phyloP scores from a whole-genome alignment of 208 protist genomes.

The Eutreptiella sp. region DNA sequence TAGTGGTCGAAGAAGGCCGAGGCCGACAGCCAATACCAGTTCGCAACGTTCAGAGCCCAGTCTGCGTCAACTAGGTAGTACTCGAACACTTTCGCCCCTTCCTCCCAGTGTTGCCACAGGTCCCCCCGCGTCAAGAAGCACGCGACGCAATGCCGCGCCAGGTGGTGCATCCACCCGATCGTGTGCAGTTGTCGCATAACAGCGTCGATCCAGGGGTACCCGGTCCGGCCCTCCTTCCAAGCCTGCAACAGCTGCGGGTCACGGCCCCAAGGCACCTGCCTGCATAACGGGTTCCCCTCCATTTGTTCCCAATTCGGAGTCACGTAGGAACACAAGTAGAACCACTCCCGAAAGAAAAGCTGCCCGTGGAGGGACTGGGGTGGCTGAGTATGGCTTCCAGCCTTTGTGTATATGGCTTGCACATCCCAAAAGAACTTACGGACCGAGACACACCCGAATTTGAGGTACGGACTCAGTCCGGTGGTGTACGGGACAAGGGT shows the following conservation, averaged over 20 bases:
- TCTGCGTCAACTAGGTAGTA: slow-evolving; percentile 12
- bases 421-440: too few species aligned
- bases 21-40: slow-evolving; percentile 27
- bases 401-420: too few species aligned
- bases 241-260: too few species aligned
- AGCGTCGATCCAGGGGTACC: slow-evolving; percentile 27
- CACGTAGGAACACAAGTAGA: too few species aligned
- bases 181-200: slow-evolving; percentile 3
- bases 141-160: slow-evolving; percentile 24
- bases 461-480: too few species aligned
- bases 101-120: slow-evolving; percentile 23
- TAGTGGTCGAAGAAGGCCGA: slow-evolving; percentile 30
- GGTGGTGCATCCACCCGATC: slow-evolving; percentile 30
- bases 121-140: slow-evolving; percentile 34
- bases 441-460: too few species aligned
- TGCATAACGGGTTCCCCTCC: slow-evolving; percentile 23
- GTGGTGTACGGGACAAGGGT: too few species aligned
- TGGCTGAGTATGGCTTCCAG: too few species aligned
- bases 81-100: slow-evolving; percentile 10
- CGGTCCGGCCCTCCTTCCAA: slow-evolving; percentile 13
- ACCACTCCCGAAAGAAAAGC: too few species aligned
- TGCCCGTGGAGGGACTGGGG: too few species aligned
- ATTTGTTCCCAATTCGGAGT: slow-evolving; percentile 15
- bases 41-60: slow-evolving; percentile 27
- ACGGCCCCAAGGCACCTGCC: slow-evolving; percentile 2